These are phyloP conservation scores for Picea sitchensis DNA, from an alignment of 75 land plant species.

Conservation along the genomic window DNA sequence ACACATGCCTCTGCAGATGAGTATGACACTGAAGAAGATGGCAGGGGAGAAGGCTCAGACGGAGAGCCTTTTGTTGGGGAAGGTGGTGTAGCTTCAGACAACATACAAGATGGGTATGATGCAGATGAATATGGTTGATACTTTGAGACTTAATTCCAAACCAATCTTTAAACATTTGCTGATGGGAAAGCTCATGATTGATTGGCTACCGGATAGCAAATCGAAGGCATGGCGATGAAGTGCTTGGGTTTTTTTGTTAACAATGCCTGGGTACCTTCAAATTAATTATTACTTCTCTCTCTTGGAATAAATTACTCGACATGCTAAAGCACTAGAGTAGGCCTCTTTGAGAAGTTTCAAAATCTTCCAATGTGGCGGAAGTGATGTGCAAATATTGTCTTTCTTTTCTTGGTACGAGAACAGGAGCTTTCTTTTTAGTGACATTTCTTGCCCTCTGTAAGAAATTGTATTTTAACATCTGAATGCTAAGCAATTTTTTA, in stretches of 20 bases:
- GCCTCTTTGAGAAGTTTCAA: background rate
- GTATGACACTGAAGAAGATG: conserved; percentile 39
- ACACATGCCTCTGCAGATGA: conserved; percentile 30
- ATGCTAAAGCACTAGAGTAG: background rate
- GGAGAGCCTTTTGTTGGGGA: conserved; percentile 31
- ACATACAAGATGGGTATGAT: conserved; percentile 37
- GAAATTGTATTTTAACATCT: background rate
- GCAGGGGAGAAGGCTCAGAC: conserved; percentile 43
- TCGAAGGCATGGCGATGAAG: background rate
- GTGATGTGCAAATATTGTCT: background rate
- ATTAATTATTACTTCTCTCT: background rate
- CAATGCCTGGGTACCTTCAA: background rate
- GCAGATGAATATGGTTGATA: conserved; percentile 24
- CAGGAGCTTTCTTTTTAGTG: background rate
- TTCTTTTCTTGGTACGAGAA: background rate
- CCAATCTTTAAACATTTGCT: background rate
- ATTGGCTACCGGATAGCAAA: background rate
- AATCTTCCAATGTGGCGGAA: background rate
- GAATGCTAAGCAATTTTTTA: too few relatives aligned
- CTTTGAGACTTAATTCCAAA: background rate
- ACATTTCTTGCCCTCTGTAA: background rate
- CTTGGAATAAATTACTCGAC: too few relatives aligned
- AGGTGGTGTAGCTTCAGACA: conserved; percentile 37
- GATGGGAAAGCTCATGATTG: background rate
- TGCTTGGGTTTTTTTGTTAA: background rate